Base-by-base conservation (phyloP, 176 grass and related monocot genomes). In the Oryza coarctata region DNA sequence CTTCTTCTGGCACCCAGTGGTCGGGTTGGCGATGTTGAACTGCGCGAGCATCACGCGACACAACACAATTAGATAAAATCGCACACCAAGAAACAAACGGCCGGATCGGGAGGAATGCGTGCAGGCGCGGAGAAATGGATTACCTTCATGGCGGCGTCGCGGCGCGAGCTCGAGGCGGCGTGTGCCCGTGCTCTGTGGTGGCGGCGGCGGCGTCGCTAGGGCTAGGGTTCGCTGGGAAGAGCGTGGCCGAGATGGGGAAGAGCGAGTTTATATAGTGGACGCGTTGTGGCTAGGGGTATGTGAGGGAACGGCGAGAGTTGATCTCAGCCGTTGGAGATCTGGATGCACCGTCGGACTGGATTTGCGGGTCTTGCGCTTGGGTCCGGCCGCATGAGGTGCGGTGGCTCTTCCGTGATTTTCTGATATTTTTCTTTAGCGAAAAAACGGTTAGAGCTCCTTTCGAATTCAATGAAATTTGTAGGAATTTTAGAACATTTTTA, bases 1-100 rank as follows among this genome's bases (percentile, higher is more conserved):
- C 78, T 94, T 97, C 84, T 91, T 97, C 91, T 94, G 91, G 86
- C 91, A 97, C 40, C 94, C 89, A 43, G 91, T 94, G 36, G 91
- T 83, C 84, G 89, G 94, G 78, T 97, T 89, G 2, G 91, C 89
- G 34, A 97, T 97, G 65, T 97, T 97, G 84, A 97, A 97, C 91
- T 94, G 84, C 29, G 22, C 49, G 27, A 27, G 52, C 18, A 27
- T 22, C 5, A 10, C 22, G 22, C 2, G 6, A 4, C 25, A 14
- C 1, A 3, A 3, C 67, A 3, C 30, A n/a, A 61, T 63, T 27
- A 63, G 55, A 82, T 33, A 52, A 63, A 73, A 82, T 6, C 23
- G 34, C 29, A 20, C 10, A 4, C 2, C n/a, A n/a, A n/a, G n/a
- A n/a, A n/a, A n/a, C n/a, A n/a, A n/a, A n/a, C n/a, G n/a, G n/a